Percentiles rank a stretch among this genome's conserved stretches.
phyloP scores from a whole-genome alignment of 768 basidiomycete species.

The Antrodiella citrinella region DNA sequence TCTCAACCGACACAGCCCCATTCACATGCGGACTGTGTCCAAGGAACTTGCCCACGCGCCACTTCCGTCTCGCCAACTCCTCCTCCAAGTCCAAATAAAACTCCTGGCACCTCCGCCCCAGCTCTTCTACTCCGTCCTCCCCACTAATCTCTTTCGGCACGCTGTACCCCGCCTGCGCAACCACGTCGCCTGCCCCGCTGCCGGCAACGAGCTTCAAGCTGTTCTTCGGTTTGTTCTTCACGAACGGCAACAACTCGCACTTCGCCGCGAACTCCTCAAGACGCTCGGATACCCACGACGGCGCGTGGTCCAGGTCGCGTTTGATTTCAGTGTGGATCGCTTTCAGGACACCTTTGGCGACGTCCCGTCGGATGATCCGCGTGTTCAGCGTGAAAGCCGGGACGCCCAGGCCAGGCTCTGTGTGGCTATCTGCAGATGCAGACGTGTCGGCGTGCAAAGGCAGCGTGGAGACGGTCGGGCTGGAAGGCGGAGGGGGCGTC shows the following conservation, averaged over 20 bases:
- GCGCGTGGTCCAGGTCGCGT: constrained; percentile 32
- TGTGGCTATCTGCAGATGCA: constrained; percentile 10
- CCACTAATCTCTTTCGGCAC: background rate
- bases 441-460: constrained; percentile 26
- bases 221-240: constrained; percentile 4
- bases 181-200: constrained; percentile 6
- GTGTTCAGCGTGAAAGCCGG: constrained; percentile 51
- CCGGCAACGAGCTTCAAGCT: background rate
- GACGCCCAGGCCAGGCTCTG: constrained; percentile 41
- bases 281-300: constrained; percentile 53
- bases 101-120: constrained; percentile 51
- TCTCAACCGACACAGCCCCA: constrained; percentile 7
- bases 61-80: constrained; percentile 42
- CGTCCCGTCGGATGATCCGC: constrained; percentile 42
- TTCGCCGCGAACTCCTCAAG: constrained; percentile 46
- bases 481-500: constrained; percentile 23
- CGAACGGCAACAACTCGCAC: constrained; percentile 50
- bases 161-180: constrained; percentile 5
- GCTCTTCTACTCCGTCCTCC: constrained; percentile 43
- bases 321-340: constrained; percentile 51
- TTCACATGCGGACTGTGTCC: background rate
- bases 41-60: constrained; percentile 19
- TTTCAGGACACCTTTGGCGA: constrained; percentile 45
- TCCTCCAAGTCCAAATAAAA: constrained; percentile 65
- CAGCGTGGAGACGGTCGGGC: constrained; percentile 18